These are phyloP conservation scores for Blastobotrys mokoenaii DNA, from an alignment of 805 yeast species.

Conservation along the genomic window DNA sequence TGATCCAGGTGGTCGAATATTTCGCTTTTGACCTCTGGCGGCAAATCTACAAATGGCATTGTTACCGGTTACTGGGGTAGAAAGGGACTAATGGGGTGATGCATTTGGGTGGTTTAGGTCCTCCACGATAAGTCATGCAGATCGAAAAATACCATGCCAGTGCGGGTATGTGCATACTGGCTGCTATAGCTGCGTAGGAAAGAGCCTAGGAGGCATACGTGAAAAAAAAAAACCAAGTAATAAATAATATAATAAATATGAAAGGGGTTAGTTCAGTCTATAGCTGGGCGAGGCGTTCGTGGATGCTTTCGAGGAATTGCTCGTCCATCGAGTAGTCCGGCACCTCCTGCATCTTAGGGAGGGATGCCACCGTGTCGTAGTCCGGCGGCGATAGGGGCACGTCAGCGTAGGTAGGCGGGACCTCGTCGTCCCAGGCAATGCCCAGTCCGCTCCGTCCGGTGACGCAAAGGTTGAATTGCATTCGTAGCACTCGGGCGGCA, in stretches of 20 bases:
- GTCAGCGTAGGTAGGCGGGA: conserved; percentile 91
- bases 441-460: conserved; percentile 94
- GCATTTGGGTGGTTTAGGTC: no score
- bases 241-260: not conserved
- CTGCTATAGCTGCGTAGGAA: no score
- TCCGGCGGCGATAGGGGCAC: conserved; percentile 85
- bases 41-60: not conserved
- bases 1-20: not conserved
- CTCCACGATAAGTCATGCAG: no score
- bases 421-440: conserved; percentile 98
- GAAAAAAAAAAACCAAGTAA: no score
- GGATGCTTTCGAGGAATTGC: conserved; percentile 12
- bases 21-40: not conserved
- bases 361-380: conserved; percentile 35
- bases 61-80: no score
- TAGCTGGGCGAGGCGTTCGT: conserved; percentile 7
- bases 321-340: not conserved
- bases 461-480: conserved; percentile 81
- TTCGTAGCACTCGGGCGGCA: conserved; percentile 85
- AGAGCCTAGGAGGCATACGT: no score
- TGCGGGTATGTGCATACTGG: no score
- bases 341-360: conserved; percentile 16
- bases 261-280: not conserved
- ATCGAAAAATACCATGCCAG: no score
- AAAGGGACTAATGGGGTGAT: no score